A percentile compares a stretch with the other conserved stretches of the same genome.
Conservation (phyloP, 129 eudicot genomes). For the sunflower (Helianthus annuus) region DNA sequence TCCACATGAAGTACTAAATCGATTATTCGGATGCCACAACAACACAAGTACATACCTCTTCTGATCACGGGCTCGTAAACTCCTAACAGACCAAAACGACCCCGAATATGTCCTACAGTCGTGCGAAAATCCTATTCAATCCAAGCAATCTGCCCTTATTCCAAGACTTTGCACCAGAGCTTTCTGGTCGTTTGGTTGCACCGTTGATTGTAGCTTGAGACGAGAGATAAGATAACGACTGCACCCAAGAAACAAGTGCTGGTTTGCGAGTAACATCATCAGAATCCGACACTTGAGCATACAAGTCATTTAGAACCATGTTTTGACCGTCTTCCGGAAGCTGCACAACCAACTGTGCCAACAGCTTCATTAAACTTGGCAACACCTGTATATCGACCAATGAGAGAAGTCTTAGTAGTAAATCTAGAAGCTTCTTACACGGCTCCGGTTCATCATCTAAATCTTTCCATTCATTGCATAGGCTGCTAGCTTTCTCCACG, state of each 20-base stretch:
- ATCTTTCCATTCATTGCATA: conserved; percentile 64
- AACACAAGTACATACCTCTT: background rate
- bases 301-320: conserved; percentile 71
- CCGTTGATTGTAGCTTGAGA: conserved; percentile 47
- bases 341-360: conserved; percentile 65
- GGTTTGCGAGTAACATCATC: conserved; percentile 94
- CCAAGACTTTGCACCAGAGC: conserved; percentile 31
- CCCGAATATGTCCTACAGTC: conserved; percentile 34
- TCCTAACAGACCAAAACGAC: background rate
- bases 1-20: conserved; percentile 4
- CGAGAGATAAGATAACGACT: conserved; percentile 82
- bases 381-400: conserved; percentile 90
- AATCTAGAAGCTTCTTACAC: conserved; percentile 71
- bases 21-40: conserved; percentile 2
- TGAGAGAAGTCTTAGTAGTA: conserved; percentile 59
- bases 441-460: conserved; percentile 80
- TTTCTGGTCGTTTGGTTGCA: conserved; percentile 25
- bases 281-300: conserved; percentile 86
- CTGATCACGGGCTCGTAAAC: background rate
- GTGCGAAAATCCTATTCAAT: conserved; percentile 51
- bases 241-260: conserved; percentile 84
- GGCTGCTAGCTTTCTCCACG: conserved; percentile 62
- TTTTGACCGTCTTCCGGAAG: conserved; percentile 69
- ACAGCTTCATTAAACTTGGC: conserved; percentile 82
- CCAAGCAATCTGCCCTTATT: conserved; percentile 37